Evolutionary conservation across 164 flowering plant genomes (phyloP).

Genomic region (Liriodendron chinense): DNA sequence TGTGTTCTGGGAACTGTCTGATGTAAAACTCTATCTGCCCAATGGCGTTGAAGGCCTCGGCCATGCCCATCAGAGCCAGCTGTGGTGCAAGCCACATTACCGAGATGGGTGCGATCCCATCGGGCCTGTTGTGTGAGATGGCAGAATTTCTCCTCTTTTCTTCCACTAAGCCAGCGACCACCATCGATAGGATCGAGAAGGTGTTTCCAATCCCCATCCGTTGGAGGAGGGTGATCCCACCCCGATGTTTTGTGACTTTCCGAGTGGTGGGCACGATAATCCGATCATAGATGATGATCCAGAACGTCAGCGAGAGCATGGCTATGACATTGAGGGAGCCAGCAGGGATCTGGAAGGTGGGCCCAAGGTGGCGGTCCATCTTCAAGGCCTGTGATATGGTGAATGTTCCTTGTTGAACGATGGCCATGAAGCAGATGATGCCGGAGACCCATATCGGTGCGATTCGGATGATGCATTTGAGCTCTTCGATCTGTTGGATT

Average conservation of each 20-base stretch:
- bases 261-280: slow-evolving; percentile 40
- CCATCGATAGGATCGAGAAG: slow-evolving; percentile 27
- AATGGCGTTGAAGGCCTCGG: slow-evolving; percentile 42
- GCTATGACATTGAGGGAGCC: slow-evolving; percentile 47
- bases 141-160: slow-evolving; percentile 24
- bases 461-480: slow-evolving; percentile 43
- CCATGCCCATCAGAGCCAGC: slow-evolving; percentile 52
- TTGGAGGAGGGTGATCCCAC: slow-evolving; percentile 65
- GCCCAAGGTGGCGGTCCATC: slow-evolving; percentile 58
- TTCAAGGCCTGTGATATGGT: slow-evolving; percentile 51
- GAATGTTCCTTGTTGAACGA: slow-evolving; percentile 54
- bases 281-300: slow-evolving; percentile 63
- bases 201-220: slow-evolving; percentile 62
- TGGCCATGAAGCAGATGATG: slow-evolving; percentile 40
- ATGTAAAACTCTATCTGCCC: slow-evolving; percentile 72
- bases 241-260: slow-evolving; percentile 39
- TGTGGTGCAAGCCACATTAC: slow-evolving; percentile 77
- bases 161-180: slow-evolving; percentile 37
- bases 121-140: neutral
- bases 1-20: slow-evolving; percentile 67
- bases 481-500: slow-evolving; percentile 55
- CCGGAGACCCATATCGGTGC: slow-evolving; percentile 57
- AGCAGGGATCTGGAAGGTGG: slow-evolving; percentile 53
- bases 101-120: slow-evolving; percentile 36
- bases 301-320: slow-evolving; percentile 45